These are phyloP conservation scores for Copromyces sp. DNA, from an alignment of 495 filamentous ascomycete genomes.

Conservation along the genomic window DNA sequence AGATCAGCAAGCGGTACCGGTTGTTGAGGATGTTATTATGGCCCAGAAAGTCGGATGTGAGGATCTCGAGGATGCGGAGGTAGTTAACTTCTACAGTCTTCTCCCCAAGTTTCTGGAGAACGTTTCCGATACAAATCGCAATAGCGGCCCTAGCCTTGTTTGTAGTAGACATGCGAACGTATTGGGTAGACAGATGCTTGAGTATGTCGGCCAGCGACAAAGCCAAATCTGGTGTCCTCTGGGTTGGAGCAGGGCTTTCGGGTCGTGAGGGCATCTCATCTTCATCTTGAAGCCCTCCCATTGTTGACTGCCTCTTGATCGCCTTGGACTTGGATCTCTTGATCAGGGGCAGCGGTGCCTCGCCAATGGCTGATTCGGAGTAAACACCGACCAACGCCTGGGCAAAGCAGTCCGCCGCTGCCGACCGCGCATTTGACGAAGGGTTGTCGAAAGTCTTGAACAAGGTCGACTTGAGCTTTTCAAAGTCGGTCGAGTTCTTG, in stretches of 20 bases:
- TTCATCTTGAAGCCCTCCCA: slow-evolving; percentile 45
- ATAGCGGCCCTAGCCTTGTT: slow-evolving; percentile 76
- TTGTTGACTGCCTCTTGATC: slow-evolving; percentile 57
- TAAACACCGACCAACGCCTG: slow-evolving; percentile 69
- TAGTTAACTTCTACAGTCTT: slow-evolving; percentile 72
- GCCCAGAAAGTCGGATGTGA: slow-evolving; percentile 71
- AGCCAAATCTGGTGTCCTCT: slow-evolving; percentile 58
- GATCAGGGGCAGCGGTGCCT: slow-evolving; percentile 47
- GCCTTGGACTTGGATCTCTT: slow-evolving; percentile 64
- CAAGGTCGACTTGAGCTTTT: slow-evolving; percentile 64
- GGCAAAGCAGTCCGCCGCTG: slow-evolving; percentile 79
- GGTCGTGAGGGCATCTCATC: slow-evolving; percentile 69
- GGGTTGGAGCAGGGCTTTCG: slow-evolving; percentile 57
- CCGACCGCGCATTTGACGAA: slow-evolving; percentile 62
- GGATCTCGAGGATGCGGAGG: slow-evolving; percentile 64
- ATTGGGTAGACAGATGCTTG: slow-evolving; percentile 71
- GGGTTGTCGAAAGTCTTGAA: slow-evolving; percentile 81
- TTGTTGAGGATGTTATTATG: slow-evolving; percentile 68
- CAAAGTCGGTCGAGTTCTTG: slow-evolving; percentile 85
- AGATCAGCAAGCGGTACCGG: slow-evolving; percentile 77
- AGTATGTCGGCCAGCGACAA: slow-evolving; percentile 73
- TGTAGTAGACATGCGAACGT: slow-evolving; percentile 66
- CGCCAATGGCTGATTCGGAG: slow-evolving; percentile 48
- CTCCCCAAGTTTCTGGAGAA: slow-evolving; percentile 64
- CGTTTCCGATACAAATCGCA: slow-evolving; percentile 74